Evolutionary conservation across 2,329 filamentous ascomycete genomes (phyloP).

Genomic region (Tolypocladium guangdongense): DNA sequence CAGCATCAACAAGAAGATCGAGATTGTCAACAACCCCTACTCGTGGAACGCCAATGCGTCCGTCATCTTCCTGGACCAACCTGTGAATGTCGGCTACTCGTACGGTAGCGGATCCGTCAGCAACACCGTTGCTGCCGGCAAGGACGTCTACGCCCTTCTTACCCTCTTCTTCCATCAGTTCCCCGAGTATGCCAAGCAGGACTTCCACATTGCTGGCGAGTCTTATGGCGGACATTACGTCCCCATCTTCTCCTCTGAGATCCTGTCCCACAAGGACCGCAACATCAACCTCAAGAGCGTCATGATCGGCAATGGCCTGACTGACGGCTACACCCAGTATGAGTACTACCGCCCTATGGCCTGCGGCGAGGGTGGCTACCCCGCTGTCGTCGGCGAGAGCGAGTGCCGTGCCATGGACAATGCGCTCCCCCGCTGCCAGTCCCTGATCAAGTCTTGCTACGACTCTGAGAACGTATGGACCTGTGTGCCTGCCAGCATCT

Average conservation of each 20-base stretch:
- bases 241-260: slow-evolving; percentile 81
- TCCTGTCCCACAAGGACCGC: slow-evolving; percentile 82
- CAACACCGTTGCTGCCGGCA: slow-evolving; percentile 87
- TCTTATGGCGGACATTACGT: slow-evolving; percentile 94
- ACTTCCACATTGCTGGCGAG: slow-evolving; percentile 95
- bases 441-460: slow-evolving; percentile 82
- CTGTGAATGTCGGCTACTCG: slow-evolving; percentile 94
- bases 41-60: slow-evolving; percentile 96
- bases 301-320: slow-evolving; percentile 90
- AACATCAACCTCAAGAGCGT: slow-evolving; percentile 97
- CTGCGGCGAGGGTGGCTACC: slow-evolving; percentile 87
- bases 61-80: slow-evolving; percentile 98
- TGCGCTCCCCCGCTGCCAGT: slow-evolving; percentile 75
- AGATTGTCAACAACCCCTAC: slow-evolving; percentile 72
- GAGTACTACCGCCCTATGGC: slow-evolving; percentile 94
- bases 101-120: slow-evolving; percentile 82
- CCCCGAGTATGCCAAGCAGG: slow-evolving; percentile 83
- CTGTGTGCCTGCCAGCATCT: slow-evolving; percentile 52
- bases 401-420: slow-evolving; percentile 86
- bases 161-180: slow-evolving; percentile 98
- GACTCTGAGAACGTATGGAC: slow-evolving; percentile 79
- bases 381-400: slow-evolving; percentile 66
- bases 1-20: slow-evolving; percentile 68
- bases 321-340: slow-evolving; percentile 86
- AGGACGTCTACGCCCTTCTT: slow-evolving; percentile 92